Conservation (phyloP, 306 rosid species). For the Quercus agrifolia region DNA sequence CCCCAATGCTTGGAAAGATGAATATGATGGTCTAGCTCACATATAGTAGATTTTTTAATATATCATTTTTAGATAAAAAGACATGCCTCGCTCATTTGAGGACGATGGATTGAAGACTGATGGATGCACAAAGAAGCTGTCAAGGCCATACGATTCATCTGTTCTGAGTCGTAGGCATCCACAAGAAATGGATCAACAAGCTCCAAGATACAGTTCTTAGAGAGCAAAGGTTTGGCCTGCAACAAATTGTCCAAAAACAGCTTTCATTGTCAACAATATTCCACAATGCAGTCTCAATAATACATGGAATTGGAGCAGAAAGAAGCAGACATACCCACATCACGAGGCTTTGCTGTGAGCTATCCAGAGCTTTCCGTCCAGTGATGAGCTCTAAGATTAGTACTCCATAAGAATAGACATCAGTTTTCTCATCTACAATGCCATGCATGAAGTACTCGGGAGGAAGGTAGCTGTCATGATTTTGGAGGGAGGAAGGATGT, state of each 20-base stretch:
- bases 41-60: neutral
- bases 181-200: constrained; percentile 65
- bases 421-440: constrained; percentile 94
- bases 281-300: constrained; percentile 1
- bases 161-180: constrained; percentile 49
- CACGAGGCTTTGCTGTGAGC: constrained; percentile 84
- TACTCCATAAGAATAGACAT: constrained; percentile 91
- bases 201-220: constrained; percentile 39
- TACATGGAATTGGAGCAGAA: neutral
- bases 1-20: neutral
- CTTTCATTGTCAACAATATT: constrained; percentile 2
- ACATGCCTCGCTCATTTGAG: constrained; percentile 80
- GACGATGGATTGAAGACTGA: constrained; percentile 70
- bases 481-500: constrained; percentile 11
- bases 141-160: constrained; percentile 50
- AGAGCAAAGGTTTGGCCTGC: constrained; percentile 88
- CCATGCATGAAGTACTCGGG: constrained; percentile 99
- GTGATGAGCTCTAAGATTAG: constrained; percentile 84
- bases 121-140: constrained; percentile 74
- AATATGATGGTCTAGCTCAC: neutral
- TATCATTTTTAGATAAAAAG: neutral
- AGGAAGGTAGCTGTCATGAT: constrained; percentile 83
- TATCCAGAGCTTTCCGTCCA: constrained; percentile 86
- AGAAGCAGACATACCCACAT: constrained; percentile 77
- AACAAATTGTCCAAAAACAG: constrained; percentile 1